Evolutionary conservation across 305 asterid genomes (phyloP), one percentile per base, ranked within the genome.

Genomic region (Fraxinus velutina): DNA sequence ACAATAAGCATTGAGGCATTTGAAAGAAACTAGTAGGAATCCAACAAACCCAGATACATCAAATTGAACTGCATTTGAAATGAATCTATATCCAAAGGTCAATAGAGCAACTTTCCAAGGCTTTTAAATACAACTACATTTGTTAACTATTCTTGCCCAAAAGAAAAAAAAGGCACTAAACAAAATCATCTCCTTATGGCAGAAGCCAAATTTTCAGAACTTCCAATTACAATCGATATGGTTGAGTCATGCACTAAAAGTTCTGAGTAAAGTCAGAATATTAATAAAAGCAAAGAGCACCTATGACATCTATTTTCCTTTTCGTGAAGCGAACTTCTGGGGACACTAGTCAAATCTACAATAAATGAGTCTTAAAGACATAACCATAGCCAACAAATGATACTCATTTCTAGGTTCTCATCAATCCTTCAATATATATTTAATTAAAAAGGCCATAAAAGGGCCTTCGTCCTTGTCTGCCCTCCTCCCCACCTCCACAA

Each of bases 21-120:
- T 71, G 47, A 71, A 71, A 15, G 29, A 39, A 2, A 70, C 36
- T 75, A 47, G 50, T 29, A 70, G 22, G 12, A 33, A 8, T 73
- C 76, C 44, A 32, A 52, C 66, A 36, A 75, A 55, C 66, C 29
- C 13, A 62, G 13, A 22, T 24, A 19, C 62, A 10, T 73, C 27
- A 33, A 44, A n/a, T 30, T 33, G 76, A 24, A 8, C 3, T 15
- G 42, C 24, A 34, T 76, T 68, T 72, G 6, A 19, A 24, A 73
- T 73, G 71, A 75, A 44, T 52, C 66, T 60, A 75, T 36, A 70
- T 75, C 81, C 36, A 72, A 9, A 60, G 66, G 39, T 76, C 27
- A 71, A 71, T n/a, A 32, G 22, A 22, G 73, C 6, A 4, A 70
- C 75, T 30, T 32, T 29, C 44, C 75, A 70, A 13, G 37, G 75